Evolutionary conservation across 148 eudicot species (phyloP).

Genomic region (Hydrangea macrophylla): DNA sequence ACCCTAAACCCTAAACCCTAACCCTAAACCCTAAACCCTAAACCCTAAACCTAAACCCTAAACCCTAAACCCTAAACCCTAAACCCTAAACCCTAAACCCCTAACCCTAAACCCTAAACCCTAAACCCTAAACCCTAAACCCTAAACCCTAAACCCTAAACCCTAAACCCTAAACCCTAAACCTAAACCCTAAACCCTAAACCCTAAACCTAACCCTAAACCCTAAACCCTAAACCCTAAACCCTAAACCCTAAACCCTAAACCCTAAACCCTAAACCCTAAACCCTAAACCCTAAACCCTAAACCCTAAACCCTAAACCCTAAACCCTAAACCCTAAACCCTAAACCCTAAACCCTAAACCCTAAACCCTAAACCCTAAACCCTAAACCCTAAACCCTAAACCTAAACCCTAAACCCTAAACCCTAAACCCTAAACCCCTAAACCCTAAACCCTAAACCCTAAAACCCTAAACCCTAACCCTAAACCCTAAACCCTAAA

Average conservation of each 20-base stretch:
- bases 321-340: constrained; percentile 15
- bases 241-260: constrained; percentile 12
- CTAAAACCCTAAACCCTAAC: constrained; percentile 14
- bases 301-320: constrained; percentile 18
- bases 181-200: constrained; percentile 11
- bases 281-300: constrained; percentile 28
- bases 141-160: constrained; percentile 13
- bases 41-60: constrained; percentile 16
- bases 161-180: constrained; percentile 9
- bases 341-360: constrained; percentile 24
- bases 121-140: constrained; percentile 13
- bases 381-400: constrained; percentile 20
- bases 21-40: constrained; percentile 20
- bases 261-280: constrained; percentile 23
- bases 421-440: constrained; percentile 13
- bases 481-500: constrained; percentile 13
- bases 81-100: constrained; percentile 18
- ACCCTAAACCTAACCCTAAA: constrained; percentile 16
- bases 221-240: constrained; percentile 19
- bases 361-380: constrained; percentile 19
- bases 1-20: constrained; percentile 16
- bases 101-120: no score
- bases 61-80: constrained; percentile 20
- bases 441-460: constrained; percentile 16
- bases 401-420: constrained; percentile 23